These are phyloP conservation scores for Beta corolliflora DNA, from an alignment of 179 eudicot species.

Conservation along the genomic window DNA sequence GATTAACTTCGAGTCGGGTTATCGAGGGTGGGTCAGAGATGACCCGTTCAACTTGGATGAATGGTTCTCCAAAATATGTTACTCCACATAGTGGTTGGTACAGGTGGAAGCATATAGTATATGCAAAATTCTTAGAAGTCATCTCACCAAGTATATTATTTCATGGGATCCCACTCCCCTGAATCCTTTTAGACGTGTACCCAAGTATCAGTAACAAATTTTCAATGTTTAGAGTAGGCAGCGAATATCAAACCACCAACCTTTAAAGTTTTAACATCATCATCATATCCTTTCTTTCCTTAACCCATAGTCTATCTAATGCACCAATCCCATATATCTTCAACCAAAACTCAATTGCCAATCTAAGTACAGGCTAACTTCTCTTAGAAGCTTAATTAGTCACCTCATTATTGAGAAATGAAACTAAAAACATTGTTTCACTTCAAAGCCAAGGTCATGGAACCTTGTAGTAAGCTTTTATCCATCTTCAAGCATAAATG, in stretches of 20 bases:
- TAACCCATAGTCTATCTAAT: slow-evolving; percentile 15
- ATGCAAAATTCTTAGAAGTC: slow-evolving; percentile 10
- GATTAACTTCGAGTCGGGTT: no score
- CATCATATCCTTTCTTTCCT: slow-evolving; percentile 22
- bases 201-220: slow-evolving; percentile 20
- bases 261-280: slow-evolving; percentile 7
- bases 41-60: not conserved
- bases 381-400: not conserved
- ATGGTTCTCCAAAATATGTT: not conserved
- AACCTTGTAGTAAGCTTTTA: slow-evolving; percentile 52
- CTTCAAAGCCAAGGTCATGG: slow-evolving; percentile 62
- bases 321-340: slow-evolving; percentile 15
- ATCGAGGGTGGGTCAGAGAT: no score
- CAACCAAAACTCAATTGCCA: not conserved
- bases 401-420: slow-evolving; percentile 27
- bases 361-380: not conserved
- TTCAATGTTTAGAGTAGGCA: slow-evolving; percentile 11
- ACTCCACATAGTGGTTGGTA: slow-evolving; percentile 12
- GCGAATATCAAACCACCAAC: slow-evolving; percentile 25
- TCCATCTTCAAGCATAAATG: slow-evolving; percentile 41
- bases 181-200: slow-evolving; percentile 31
- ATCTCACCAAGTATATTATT: slow-evolving; percentile 15
- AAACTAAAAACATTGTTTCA: slow-evolving; percentile 37
- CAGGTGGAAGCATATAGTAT: slow-evolving; percentile 12
- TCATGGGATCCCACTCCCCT: slow-evolving; percentile 39